These are phyloP conservation scores for Gossypium bickii DNA, from an alignment of 345 rosid species.

Conservation along the genomic window DNA sequence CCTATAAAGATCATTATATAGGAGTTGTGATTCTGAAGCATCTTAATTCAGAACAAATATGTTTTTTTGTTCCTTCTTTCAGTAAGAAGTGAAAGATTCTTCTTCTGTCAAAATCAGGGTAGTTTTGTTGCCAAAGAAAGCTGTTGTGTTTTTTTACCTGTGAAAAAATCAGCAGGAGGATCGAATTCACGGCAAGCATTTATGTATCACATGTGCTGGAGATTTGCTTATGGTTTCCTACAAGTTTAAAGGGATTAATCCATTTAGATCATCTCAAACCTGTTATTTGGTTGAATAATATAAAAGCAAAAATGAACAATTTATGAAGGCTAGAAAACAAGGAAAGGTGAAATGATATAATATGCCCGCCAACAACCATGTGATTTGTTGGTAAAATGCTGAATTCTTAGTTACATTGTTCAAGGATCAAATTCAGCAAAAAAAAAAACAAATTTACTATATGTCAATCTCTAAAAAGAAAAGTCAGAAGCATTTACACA, in stretches of 20 bases:
- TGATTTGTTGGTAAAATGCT: too few relatives aligned
- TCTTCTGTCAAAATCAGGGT: background rate
- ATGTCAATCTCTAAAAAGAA: too few relatives aligned
- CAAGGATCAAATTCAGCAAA: too few relatives aligned
- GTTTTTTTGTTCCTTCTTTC: background rate
- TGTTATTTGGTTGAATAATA: too few relatives aligned
- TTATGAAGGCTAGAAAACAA: too few relatives aligned
- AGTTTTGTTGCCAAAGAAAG: background rate
- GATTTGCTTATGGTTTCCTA: constrained; percentile 30
- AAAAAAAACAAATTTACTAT: too few relatives aligned
- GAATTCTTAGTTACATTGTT: too few relatives aligned
- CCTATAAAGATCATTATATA: background rate
- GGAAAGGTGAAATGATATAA: too few relatives aligned
- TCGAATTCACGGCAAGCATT: constrained; percentile 37
- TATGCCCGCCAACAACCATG: too few relatives aligned
- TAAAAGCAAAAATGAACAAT: too few relatives aligned
- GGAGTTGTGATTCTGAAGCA: background rate
- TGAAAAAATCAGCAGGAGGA: constrained; percentile 36
- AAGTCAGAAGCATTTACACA: too few relatives aligned
- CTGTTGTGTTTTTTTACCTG: constrained; percentile 27
- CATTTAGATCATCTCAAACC: too few relatives aligned
- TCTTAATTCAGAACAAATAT: background rate
- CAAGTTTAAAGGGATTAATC: background rate
- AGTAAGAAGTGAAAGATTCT: background rate
- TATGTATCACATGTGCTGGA: constrained; percentile 19